Percentiles rank a stretch among this genome's conserved stretches.
phyloP scores from a whole-genome alignment of 768 basidiomycete species.

The Exidia glandulosa region DNA sequence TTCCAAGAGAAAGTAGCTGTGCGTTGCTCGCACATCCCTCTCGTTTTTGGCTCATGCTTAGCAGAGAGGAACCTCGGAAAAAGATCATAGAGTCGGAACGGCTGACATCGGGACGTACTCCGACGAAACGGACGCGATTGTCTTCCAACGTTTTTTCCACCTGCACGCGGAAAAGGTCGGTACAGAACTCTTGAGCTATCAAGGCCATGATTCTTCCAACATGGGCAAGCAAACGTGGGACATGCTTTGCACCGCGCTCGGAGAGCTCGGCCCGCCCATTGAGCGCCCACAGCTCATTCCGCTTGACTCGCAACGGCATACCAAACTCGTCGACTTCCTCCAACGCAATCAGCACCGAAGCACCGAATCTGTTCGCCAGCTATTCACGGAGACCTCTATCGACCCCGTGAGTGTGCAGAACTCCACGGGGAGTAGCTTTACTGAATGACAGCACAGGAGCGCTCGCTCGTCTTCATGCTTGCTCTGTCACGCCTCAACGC shows the following conservation, averaged over 20 bases:
- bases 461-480: slow-evolving; percentile 37
- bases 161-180: slow-evolving; percentile 82
- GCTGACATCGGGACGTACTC: slow-evolving; percentile 41
- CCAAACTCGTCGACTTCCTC: slow-evolving; percentile 60
- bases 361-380: slow-evolving; percentile 48
- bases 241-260: slow-evolving; percentile 62
- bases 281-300: slow-evolving; percentile 54
- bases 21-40: not conserved
- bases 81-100: slow-evolving; percentile 51
- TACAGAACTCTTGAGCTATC: slow-evolving; percentile 68
- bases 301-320: slow-evolving; percentile 37
- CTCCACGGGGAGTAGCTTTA: not conserved
- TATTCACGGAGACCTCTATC: slow-evolving; percentile 50
- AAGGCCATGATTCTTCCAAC: slow-evolving; percentile 40
- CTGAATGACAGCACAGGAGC: slow-evolving; percentile 2
- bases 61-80: not conserved
- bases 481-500: slow-evolving; percentile 62
- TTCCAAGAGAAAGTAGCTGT: slow-evolving; percentile 37
- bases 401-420: slow-evolving; percentile 27
- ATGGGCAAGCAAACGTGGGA: slow-evolving; percentile 80
- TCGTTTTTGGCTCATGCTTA: not conserved
- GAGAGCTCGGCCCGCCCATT: slow-evolving; percentile 62
- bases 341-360: slow-evolving; percentile 47
- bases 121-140: slow-evolving; percentile 75
- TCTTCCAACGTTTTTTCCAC: slow-evolving; percentile 75